Evolutionary conservation across 140 eudicot genomes (phyloP), one percentile per base, ranked within the genome.

Genomic region (Cichorium intybus): DNA sequence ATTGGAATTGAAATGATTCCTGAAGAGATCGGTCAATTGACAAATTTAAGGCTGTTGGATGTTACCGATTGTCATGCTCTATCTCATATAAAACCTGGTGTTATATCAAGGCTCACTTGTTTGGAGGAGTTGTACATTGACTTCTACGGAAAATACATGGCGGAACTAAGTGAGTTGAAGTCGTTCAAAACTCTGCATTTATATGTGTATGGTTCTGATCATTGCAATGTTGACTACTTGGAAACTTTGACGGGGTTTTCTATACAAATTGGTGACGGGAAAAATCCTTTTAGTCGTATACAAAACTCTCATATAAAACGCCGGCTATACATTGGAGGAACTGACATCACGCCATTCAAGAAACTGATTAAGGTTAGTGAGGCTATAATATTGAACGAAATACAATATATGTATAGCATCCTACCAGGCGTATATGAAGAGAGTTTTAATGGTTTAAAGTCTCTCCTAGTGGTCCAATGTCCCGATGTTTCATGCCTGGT

Each of bases 71-170:
- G 73, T 17, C 0, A 0, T 18, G 4, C 34, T 60, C 23, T 61
- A 22, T 15, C 22, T 12, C 15, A 0, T 39, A 5, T 61, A 41
- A 5, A 34, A 61, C 23, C 10, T 0, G 54, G 67, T 61, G 67
- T 68, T 10, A 56, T 69, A 41, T 56, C 48, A 21, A 45, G 57
- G 33, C 58, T 69, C n/a, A 39, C 26, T 43, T 14, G 41, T 23
- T 62, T 62, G 41, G 68, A 62, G 43, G 68, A 43, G 56, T 45
- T 62, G 24, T 45, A 43, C 48, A 6, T 62, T 62, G 4, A 5
- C 4, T 10, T 7, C 22, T n/a, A 6, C 15, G 15, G 56, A 41
- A 1, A 22, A 39, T 39, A n/a, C 10, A 23, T 43, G 10, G 8
- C 4, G 5, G 68, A 62, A n/a, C 16, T 62, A 41, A 62, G 34